phyloP scores from a whole-genome alignment of 345 rosid species.

The Hypericum androsaemum region DNA sequence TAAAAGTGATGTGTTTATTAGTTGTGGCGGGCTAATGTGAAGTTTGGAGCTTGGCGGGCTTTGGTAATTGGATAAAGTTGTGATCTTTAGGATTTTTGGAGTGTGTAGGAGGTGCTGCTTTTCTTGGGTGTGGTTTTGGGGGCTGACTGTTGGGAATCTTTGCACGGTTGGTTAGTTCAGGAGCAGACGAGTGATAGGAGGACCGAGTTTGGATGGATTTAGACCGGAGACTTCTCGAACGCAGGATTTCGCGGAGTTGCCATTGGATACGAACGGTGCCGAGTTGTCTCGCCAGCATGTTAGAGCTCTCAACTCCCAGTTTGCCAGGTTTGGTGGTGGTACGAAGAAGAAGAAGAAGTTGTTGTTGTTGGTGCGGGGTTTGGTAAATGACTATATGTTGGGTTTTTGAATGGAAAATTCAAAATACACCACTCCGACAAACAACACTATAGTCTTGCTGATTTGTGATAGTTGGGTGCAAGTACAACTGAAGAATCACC shows the following conservation, averaged over 20 bases:
- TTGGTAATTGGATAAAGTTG: background rate
- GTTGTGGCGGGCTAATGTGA: background rate
- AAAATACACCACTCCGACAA: too few species aligned
- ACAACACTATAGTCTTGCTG: background rate
- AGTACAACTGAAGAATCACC: slow-evolving; percentile 74
- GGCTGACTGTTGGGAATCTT: slow-evolving; percentile 13
- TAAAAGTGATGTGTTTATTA: too few species aligned
- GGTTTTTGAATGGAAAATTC: background rate
- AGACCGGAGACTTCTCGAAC: slow-evolving; percentile 46
- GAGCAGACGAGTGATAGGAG: slow-evolving; percentile 55
- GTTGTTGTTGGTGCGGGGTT: too few species aligned
- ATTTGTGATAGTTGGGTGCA: slow-evolving; percentile 77
- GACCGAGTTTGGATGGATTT: slow-evolving; percentile 41
- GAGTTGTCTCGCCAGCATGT: slow-evolving; percentile 73
- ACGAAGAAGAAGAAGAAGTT: too few species aligned
- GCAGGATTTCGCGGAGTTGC: slow-evolving; percentile 15
- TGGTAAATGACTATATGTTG: too few species aligned
- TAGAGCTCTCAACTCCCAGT: slow-evolving; percentile 87
- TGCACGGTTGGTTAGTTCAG: slow-evolving; percentile 39
- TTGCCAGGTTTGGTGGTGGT: slow-evolving; percentile 58
- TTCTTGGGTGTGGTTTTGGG: background rate
- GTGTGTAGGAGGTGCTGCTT: background rate
- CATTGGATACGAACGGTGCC: slow-evolving; percentile 50
- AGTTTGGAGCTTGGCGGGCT: too few species aligned
- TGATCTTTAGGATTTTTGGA: slow-evolving; percentile 5